A percentile compares a stretch with the other conserved stretches of the same genome.
Evolutionary conservation across 441 rosid species (phyloP).

Genomic region (Gossypium lobatum): DNA sequence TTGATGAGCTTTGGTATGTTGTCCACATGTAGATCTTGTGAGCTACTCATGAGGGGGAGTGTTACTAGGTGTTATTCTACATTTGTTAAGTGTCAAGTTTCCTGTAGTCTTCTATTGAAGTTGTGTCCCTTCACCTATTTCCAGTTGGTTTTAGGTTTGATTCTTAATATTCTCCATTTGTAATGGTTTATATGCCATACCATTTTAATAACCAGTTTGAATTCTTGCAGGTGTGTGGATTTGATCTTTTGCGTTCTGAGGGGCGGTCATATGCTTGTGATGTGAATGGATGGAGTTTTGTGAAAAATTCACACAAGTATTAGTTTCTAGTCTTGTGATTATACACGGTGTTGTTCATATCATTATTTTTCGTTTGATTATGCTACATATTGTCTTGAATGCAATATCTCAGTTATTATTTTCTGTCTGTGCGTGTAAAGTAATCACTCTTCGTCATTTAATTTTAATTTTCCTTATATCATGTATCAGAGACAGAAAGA

Average conservation of each 20-base stretch:
- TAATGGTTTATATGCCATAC: neutral
- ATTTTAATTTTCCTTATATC: neutral
- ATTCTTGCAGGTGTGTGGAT: constrained; percentile 89
- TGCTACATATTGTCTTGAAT: neutral
- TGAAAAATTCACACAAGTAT: constrained; percentile 98
- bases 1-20: neutral
- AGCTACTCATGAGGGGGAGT: neutral
- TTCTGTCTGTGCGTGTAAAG: neutral
- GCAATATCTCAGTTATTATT: neutral
- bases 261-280: constrained; percentile 99
- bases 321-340: neutral
- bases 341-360: neutral
- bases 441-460: neutral
- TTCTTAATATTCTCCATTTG: neutral
- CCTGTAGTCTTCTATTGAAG: neutral
- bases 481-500: neutral
- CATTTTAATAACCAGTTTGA: neutral
- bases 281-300: constrained; percentile 99
- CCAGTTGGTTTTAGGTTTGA: neutral
- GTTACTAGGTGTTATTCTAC: neutral
- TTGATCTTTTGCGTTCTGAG: constrained; percentile 95
- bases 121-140: neutral
- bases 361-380: neutral
- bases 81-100: neutral
- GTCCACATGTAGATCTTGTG: neutral